A percentile compares a stretch with the other conserved stretches of the same genome.
Conservation (phyloP, 2,329 filamentous ascomycete genomes). For the Aspergillus terreus region DNA sequence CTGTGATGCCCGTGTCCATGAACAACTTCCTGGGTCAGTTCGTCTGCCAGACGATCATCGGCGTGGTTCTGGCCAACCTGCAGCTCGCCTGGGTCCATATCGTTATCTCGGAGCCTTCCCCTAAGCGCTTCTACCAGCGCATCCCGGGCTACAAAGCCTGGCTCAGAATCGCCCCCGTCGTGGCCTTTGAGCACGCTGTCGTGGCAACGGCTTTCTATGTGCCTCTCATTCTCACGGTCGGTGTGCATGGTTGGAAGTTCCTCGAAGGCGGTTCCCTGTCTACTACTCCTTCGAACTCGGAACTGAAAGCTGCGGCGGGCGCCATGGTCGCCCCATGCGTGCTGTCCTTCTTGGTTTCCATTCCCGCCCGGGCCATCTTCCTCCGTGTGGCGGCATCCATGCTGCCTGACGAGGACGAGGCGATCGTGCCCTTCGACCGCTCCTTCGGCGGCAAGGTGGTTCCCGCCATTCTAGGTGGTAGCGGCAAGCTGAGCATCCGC, state of each 20-base stretch:
- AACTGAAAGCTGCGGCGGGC: slow-evolving; percentile 32
- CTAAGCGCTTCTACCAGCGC: slow-evolving; percentile 63
- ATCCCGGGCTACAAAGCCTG: slow-evolving; percentile 66
- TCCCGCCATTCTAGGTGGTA: slow-evolving; percentile 67
- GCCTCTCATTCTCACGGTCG: slow-evolving; percentile 45
- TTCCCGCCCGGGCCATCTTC: slow-evolving; percentile 73
- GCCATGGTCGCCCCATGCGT: slow-evolving; percentile 39
- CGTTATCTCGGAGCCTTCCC: slow-evolving; percentile 68
- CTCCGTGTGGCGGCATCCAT: slow-evolving; percentile 83
- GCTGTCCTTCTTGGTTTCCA: slow-evolving; percentile 60
- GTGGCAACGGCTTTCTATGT: slow-evolving; percentile 45
- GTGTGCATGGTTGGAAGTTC: slow-evolving; percentile 38
- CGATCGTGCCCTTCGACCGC: slow-evolving; percentile 86
- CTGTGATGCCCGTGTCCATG: slow-evolving; percentile 30
- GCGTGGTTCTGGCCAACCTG: slow-evolving; percentile 63
- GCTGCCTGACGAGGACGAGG: slow-evolving; percentile 75
- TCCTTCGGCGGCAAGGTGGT: slow-evolving; percentile 74
- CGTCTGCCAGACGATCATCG: slow-evolving; percentile 54
- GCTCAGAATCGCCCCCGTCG: slow-evolving; percentile 66
- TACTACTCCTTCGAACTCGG: slow-evolving; percentile 21
- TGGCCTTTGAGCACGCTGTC: slow-evolving; percentile 58
- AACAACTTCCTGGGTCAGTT: slow-evolving; percentile 41
- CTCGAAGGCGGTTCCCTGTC: slow-evolving; percentile 29
- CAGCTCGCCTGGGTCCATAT: slow-evolving; percentile 80
- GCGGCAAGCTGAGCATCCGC: slow-evolving; percentile 64